Base-by-base conservation (phyloP, 768 basidiomycete genomes). In the Steccherinum ochraceum region DNA sequence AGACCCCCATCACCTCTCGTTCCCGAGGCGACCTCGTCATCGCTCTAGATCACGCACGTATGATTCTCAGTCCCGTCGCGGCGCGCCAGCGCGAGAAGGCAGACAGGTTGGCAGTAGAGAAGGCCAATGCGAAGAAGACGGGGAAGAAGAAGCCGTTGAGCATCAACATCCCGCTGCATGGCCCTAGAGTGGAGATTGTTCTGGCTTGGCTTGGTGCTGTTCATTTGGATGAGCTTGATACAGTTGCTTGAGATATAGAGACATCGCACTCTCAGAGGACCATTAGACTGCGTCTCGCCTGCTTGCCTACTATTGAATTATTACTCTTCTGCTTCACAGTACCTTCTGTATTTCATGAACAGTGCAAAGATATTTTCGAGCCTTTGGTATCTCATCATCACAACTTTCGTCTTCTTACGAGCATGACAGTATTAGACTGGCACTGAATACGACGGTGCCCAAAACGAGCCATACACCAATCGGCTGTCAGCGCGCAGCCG, bases 161-260 rank as follows among this genome's bases (percentile, higher is more conserved):
- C 46, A 86, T 91, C 64, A 88, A 82, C 61, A 89, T 93, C 51
- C 87, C 89, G 10, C 68, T 93, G 55, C 88, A 91, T 66, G 90
- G 90, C 0, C 89, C 91, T 27, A 77, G 89, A 4, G 90, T 93
- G 43, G 90, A 93, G 67, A 75, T 93, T 50, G 74, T 91, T 50
- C 74, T 93, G 50, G 90, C 90, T 40, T 93, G 89, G 89, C 69
- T 93, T 49, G 89, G 76, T 21, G 89, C 87, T 16, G 85, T 90
- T 50, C 84, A 88, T 70, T 66, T 93, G 27, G 81, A 79, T 3
- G 87, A 89, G 59, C 63, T 92, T 58, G 89, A 90, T 44, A 24
- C 49, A 5, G 64, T 61, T 40, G 65, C 63, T n/a, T 58, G 43
- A 54, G 13, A 23, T 24, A 30, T 16, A 19, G 24, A 25, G 19